Conservation (phyloP, 1,284 basidiomycete genomes). For the Filobasidium uniguttulatum region DNA sequence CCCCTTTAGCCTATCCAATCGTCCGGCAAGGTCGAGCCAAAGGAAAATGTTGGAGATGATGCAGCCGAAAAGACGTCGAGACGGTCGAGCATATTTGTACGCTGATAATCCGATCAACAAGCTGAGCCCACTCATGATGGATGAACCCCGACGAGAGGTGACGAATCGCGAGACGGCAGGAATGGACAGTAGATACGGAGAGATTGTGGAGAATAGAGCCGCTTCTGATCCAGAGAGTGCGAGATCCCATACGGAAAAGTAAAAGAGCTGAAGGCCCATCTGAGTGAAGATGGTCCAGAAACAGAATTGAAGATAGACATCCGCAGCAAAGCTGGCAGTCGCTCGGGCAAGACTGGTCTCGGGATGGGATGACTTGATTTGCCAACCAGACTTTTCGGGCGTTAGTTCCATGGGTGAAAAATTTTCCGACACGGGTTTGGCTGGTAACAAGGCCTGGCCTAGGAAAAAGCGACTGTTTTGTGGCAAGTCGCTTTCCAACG, state of each 20-base stretch:
- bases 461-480: background rate
- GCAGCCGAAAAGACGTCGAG: conserved; percentile 48
- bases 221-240: conserved; percentile 54
- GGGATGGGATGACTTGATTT: no score
- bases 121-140: conserved; percentile 43
- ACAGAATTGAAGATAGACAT: conserved; percentile 44
- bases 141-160: conserved; percentile 41
- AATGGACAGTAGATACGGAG: conserved; percentile 50
- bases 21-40: conserved; percentile 45
- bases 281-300: conserved; percentile 81
- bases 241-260: conserved; percentile 81
- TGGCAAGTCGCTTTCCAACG: no score
- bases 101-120: conserved; percentile 48
- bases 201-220: conserved; percentile 52
- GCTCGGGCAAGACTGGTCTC: no score
- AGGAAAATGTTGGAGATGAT: conserved; percentile 44
- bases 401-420: conserved; percentile 6
- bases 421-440: no score
- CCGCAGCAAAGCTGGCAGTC: conserved; percentile 36
- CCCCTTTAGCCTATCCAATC: conserved; percentile 43
- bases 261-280: conserved; percentile 72
- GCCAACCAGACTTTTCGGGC: conserved; percentile 5
- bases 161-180: conserved; percentile 40
- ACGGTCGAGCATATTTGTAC: conserved; percentile 46
- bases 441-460: background rate